These are phyloP conservation scores for Akanthomyces lecanii DNA, from an alignment of 2,329 filamentous ascomycete genomes.

Conservation along the genomic window DNA sequence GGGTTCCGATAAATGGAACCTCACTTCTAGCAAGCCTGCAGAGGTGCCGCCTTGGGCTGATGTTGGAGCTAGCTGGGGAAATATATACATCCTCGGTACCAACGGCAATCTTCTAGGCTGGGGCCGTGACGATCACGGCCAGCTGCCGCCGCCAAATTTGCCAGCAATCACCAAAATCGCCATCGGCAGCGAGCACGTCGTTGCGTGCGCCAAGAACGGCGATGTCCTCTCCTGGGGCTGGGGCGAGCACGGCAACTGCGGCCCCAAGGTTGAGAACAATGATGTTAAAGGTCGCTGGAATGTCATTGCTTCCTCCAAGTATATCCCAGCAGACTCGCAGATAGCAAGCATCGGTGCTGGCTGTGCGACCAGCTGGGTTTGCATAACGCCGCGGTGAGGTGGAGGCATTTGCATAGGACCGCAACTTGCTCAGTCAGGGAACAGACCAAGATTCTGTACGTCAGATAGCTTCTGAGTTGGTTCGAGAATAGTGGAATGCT, in stretches of 20 bases:
- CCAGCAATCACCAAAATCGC: constrained; percentile 61
- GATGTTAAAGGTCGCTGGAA: constrained; percentile 69
- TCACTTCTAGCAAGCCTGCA: constrained; percentile 54
- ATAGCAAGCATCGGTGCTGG: constrained; percentile 71
- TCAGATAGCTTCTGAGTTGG: constrained; percentile 73
- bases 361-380: constrained; percentile 84
- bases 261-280: constrained; percentile 58
- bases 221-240: constrained; percentile 86
- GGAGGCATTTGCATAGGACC: constrained; percentile 9
- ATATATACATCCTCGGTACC: constrained; percentile 64
- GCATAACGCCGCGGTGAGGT: constrained; percentile 33
- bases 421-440: constrained; percentile 31
- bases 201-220: constrained; percentile 62
- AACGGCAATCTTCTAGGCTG: constrained; percentile 64
- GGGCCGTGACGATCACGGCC: constrained; percentile 83
- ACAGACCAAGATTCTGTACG: constrained; percentile 47
- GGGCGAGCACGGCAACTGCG: constrained; percentile 98
- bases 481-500: constrained; percentile 44
- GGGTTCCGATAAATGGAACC: constrained; percentile 70
- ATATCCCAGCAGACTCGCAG: constrained; percentile 45
- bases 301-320: constrained; percentile 56
- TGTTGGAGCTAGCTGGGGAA: constrained; percentile 77
- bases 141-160: constrained; percentile 63
- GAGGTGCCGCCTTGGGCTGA: constrained; percentile 57
- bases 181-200: constrained; percentile 84